Conservation (phyloP, 495 filamentous ascomycete species). For the Penicillium desertorum region DNA sequence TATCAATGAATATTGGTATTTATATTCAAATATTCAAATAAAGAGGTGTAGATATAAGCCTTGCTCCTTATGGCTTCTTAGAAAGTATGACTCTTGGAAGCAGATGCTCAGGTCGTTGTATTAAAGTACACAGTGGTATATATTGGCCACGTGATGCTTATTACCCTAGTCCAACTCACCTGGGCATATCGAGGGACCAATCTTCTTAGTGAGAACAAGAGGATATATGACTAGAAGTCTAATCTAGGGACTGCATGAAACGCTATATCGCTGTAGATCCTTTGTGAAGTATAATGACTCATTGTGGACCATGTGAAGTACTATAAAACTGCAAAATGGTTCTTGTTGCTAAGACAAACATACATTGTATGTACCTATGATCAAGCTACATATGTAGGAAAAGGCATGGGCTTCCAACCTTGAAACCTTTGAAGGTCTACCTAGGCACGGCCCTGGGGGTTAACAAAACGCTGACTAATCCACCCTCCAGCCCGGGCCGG, state of each 20-base stretch:
- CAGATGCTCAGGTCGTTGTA: not conserved
- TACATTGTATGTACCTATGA: too few species aligned
- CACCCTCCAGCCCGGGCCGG: too few species aligned
- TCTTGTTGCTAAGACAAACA: not conserved
- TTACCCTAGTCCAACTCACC: not conserved
- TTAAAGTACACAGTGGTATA: not conserved
- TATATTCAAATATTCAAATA: not conserved
- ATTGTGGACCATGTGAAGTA: not conserved
- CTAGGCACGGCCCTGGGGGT: too few species aligned
- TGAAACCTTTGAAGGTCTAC: too few species aligned
- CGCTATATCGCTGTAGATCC: not conserved
- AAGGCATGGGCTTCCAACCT: too few species aligned
- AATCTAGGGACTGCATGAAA: not conserved
- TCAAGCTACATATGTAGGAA: too few species aligned
- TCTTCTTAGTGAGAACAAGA: not conserved
- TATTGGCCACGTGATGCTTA: not conserved
- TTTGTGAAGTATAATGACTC: not conserved
- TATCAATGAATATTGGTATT: not conserved
- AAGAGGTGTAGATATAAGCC: not conserved
- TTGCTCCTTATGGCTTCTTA: not conserved
- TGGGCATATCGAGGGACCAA: not conserved
- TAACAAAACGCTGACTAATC: too few species aligned
- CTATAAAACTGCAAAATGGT: not conserved
- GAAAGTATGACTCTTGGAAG: not conserved
- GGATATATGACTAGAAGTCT: not conserved